phyloP scores from a whole-genome alignment of 140 eudicot species.

The Bidens hawaiensis region DNA sequence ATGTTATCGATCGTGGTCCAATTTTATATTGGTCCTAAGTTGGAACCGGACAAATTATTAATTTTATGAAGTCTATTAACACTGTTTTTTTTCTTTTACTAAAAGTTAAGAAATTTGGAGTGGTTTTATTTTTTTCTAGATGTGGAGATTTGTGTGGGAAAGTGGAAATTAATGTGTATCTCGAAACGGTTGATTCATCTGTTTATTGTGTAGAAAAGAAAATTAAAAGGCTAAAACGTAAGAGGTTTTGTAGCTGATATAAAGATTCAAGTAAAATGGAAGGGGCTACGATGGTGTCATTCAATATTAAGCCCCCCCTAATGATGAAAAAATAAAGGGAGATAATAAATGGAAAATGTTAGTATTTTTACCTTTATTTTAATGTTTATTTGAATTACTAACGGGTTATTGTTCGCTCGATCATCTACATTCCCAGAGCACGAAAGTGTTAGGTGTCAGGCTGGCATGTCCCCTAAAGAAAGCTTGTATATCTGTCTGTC shows the following conservation, averaged over 20 bases:
- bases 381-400: no score
- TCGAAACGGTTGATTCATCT: constrained; percentile 32
- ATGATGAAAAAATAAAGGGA: not conserved
- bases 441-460: no score
- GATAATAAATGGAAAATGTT: no score
- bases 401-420: no score
- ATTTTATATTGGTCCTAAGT: no score
- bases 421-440: no score
- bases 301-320: constrained; percentile 21
- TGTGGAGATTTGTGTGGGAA: constrained; percentile 6
- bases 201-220: constrained; percentile 18
- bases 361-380: no score
- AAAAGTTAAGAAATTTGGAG: not conserved
- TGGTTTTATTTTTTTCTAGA: not conserved
- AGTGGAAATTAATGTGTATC: constrained; percentile 15
- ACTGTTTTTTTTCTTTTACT: not conserved
- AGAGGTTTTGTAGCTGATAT: constrained; percentile 23
- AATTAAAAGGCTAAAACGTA: constrained; percentile 17
- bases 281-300: not conserved
- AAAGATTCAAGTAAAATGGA: constrained; percentile 6
- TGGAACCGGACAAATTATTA: no score
- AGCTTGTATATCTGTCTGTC: no score
- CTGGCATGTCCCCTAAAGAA: no score
- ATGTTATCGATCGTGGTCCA: no score
- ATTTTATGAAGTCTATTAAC: no score